Base-by-base conservation (phyloP, 805 yeast species). In the Yarrowia sp. region DNA sequence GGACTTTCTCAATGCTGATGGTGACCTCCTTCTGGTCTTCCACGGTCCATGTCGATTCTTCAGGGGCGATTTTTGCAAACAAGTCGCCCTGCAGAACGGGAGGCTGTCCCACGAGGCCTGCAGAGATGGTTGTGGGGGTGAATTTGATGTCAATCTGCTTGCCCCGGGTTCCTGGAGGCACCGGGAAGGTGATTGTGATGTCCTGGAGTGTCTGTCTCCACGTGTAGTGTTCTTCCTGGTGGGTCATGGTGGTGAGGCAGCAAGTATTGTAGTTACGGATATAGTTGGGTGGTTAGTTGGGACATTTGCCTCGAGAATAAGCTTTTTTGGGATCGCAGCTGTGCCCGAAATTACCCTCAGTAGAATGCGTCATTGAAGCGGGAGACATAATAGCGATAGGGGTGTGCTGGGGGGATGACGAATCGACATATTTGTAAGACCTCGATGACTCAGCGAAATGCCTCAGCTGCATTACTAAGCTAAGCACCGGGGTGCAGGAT, bases 181-280 rank as follows among this genome's bases (percentile, higher is more conserved):
- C 70, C 5, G 73, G 72, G 3, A 74, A 64, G 0, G 70, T 32
- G 16, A 80, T 74, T 1, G 80, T 78, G n/a, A 79, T 73, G 30
- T 79, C 82, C 62, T 72, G 75, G 36, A 79, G 72, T 8, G 82
- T 79, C 65, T 79, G 82, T n/a, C 70, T 68, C 76, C 80, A 79
- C 17, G 70, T 64, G 54, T 77, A 75, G 30, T 16, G 6, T 4
- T 58, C 51, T 41, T 41, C 51, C 1, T 41, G 19, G 49, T 58
- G 61, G 12, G 35, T 26, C 61, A 54, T 54, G 43, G 30, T 24
- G 30, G 19, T 9, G 33, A n/a, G 33, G 33, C 8, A 16, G 17
- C 24, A 9, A 24, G 17, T 16, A 16, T 2, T 10, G 28, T 41
- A 24, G 26, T 43, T 22, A 22, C 14, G 17, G 5, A 12, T 19